phyloP scores from a whole-genome alignment of 495 filamentous ascomycete genomes.

The Alectoria sarmentosa region DNA sequence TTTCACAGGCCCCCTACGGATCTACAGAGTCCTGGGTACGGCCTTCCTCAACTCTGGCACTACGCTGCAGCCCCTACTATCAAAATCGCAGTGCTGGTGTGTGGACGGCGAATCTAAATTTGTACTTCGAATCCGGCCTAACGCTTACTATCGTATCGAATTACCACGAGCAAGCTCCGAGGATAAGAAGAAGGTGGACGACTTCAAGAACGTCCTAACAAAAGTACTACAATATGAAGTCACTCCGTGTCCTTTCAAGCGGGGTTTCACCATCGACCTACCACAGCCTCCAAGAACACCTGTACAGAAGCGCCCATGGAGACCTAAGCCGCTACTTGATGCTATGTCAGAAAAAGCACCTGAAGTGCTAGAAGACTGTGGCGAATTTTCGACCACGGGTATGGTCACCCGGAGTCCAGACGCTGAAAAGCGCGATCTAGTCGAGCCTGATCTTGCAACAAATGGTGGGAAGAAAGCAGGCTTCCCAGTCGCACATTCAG shows the following conservation, averaged over 20 bases:
- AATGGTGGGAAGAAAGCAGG: constrained; percentile 16
- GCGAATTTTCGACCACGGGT: constrained; percentile 1
- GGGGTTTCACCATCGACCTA: constrained; percentile 66
- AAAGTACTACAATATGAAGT: constrained; percentile 76
- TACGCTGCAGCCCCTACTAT: constrained; percentile 74
- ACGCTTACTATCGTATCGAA: constrained; percentile 86
- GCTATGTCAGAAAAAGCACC: constrained; percentile 22
- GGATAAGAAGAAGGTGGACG: constrained; percentile 50
- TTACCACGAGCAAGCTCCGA: constrained; percentile 56
- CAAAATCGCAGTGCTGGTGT: constrained; percentile 88
- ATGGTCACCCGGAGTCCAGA: background rate
- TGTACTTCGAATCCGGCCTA: constrained; percentile 67
- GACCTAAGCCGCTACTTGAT: constrained; percentile 50
- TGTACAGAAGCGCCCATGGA: constrained; percentile 62
- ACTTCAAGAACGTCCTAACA: constrained; percentile 61
- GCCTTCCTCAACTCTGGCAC: constrained; percentile 79
- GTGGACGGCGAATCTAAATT: constrained; percentile 80
- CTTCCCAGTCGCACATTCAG: constrained; percentile 27
- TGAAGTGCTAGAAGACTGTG: constrained; percentile 22
- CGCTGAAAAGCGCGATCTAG: background rate
- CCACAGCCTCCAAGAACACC: constrained; percentile 63
- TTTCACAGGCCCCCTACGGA: constrained; percentile 57
- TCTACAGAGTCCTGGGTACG: constrained; percentile 73
- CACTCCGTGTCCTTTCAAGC: constrained; percentile 76
- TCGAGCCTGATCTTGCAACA: constrained; percentile 18